A percentile compares a stretch with the other conserved stretches of the same genome.
These are phyloP conservation scores for Cladorrhinum samala DNA, from an alignment of 495 filamentous ascomycete species.

Conservation along the genomic window DNA sequence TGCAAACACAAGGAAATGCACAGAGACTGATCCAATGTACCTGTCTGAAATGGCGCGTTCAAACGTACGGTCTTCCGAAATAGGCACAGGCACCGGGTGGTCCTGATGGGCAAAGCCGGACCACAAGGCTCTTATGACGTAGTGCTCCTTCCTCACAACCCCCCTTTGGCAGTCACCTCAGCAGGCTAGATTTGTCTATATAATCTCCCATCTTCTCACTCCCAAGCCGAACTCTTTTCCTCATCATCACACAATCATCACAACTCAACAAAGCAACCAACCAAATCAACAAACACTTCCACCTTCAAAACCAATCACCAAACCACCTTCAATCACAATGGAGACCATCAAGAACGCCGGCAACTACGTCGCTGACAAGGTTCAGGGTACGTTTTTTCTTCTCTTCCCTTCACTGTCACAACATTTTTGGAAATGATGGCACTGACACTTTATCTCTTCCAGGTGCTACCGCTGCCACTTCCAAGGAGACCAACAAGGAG, in stretches of 20 bases:
- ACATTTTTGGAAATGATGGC: background rate
- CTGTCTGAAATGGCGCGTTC: background rate
- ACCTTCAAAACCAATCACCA: slow-evolving; percentile 22
- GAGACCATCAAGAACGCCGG: slow-evolving; percentile 54
- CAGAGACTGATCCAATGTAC: background rate
- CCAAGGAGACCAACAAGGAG: slow-evolving; percentile 63
- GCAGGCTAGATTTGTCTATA: slow-evolving; percentile 16
- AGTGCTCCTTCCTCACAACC: background rate
- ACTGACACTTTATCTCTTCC: slow-evolving; percentile 1
- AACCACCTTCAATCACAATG: slow-evolving; percentile 41
- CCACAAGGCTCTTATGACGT: background rate
- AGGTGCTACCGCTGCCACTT: slow-evolving; percentile 37
- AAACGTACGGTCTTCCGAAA: background rate
- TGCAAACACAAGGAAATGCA: background rate
- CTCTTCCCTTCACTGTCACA: background rate
- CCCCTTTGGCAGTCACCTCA: background rate
- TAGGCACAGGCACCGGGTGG: background rate
- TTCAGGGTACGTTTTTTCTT: slow-evolving; percentile 35
- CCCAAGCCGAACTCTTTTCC: slow-evolving; percentile 4
- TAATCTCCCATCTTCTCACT: slow-evolving; percentile 18
- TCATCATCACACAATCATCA: slow-evolving; percentile 21
- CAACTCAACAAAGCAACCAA: background rate
- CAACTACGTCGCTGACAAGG: slow-evolving; percentile 56
- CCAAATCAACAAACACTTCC: slow-evolving; percentile 10
- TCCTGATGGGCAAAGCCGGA: background rate